Base-by-base conservation (phyloP, 345 rosid species). In the Atalantia buxifolia region DNA sequence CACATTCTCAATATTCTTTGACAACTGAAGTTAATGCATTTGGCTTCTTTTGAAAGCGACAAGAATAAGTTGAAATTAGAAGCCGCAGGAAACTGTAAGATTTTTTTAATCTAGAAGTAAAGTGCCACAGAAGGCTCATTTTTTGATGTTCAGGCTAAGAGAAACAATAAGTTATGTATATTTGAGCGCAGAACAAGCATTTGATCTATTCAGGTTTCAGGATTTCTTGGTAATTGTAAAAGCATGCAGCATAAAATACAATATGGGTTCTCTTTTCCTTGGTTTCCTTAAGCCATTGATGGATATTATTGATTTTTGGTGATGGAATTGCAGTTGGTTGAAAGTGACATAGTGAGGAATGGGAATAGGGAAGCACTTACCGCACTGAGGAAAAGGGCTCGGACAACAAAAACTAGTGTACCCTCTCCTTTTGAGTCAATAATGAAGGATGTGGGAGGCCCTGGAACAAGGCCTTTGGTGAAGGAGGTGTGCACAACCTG, bases 321-420 rank as follows among this genome's bases (percentile, higher is more conserved):
- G 53, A 76, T 85, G 73, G 63, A 68, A 76, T 36, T 79, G 78
- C 83, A 95, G 97, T 81, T 87, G 74, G 89, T 92, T 77, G 98
- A 92, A 79, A 92, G 86, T 77, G 97, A 93, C 80, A 88, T 83
- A 81, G 60, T 87, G 62, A 89, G 97, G 83, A 93, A 94, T 81
- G 94, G 90, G 4, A 92, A 88, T 78, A 75, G 98, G 78, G 98
- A 89, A 84, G 95, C 97, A 21, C 88, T 92, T 27, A 92, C 95
- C 1, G 94, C 94, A 4, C 84, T 92, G 60, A 84, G 96, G 88
- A 92, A 83, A 89, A 90, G 81, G 79, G 94, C 98, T 79, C 80
- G 87, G 69, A 93, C 97, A 12, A 92, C 97, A 19, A 92, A 83
- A 85, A 88, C 91, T 61, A 90, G 96, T 65, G 83, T 88, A 64